A percentile compares a stretch with the other conserved stretches of the same genome.
Evolutionary conservation across 1,284 basidiomycete genomes (phyloP).

Genomic region (Heimioporus punctisporus): DNA sequence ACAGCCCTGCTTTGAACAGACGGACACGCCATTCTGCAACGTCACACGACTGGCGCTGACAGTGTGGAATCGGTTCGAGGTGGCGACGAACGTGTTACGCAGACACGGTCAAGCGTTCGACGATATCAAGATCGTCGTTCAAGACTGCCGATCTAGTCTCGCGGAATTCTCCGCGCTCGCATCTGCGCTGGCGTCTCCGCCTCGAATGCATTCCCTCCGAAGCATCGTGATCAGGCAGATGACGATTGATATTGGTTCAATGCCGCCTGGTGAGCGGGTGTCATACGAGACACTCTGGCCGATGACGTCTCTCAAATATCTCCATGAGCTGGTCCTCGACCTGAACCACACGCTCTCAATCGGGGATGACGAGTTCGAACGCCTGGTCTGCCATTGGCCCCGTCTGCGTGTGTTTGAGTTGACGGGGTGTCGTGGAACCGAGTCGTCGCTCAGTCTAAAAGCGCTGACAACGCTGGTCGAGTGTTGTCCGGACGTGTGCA

Average conservation of each 20-base stretch:
- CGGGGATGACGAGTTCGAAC: neutral
- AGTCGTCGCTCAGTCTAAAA: no score
- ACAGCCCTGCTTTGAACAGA: neutral
- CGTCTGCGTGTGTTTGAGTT: neutral
- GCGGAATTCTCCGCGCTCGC: neutral
- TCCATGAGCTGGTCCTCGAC: neutral
- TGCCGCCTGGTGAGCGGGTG: no score
- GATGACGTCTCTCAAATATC: neutral
- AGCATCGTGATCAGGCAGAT: neutral
- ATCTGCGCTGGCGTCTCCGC: neutral
- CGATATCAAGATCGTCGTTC: neutral
- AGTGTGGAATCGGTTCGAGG: neutral
- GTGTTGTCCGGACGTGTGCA: no score
- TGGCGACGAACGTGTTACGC: conserved; percentile 1
- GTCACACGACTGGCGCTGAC: neutral
- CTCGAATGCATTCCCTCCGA: conserved; percentile 2
- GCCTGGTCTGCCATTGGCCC: conserved; percentile 2
- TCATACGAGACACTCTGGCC: neutral
- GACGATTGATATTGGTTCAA: neutral
- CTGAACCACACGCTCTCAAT: neutral
- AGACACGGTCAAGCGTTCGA: conserved; percentile 2
- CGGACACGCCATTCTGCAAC: conserved; percentile 1
- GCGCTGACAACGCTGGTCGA: no score
- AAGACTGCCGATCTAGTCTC: neutral
- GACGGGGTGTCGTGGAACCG: neutral